Conservation (phyloP, 495 filamentous ascomycete species). For the Neurospora sp. region DNA sequence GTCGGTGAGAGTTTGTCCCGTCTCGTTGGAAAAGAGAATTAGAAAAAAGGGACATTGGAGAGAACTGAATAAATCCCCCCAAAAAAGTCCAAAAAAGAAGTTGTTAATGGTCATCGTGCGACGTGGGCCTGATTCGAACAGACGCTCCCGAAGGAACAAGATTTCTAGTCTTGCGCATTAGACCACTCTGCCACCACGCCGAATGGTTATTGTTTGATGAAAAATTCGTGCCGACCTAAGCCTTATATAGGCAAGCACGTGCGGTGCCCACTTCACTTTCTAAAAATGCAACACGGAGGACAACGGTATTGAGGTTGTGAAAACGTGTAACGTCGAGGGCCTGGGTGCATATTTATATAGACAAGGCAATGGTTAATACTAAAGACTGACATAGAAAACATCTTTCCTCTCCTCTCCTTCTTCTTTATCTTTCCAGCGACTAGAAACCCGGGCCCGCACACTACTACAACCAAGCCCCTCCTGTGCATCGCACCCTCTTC, state of each 20-base stretch:
- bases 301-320: background rate
- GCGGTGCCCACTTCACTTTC: background rate
- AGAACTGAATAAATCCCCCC: too few species aligned
- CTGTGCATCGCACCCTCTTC: background rate
- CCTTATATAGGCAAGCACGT: background rate
- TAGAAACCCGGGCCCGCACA: background rate
- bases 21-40: background rate
- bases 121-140: background rate
- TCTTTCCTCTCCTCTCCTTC: background rate
- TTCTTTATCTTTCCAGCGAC: background rate
- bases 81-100: background rate
- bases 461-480: background rate
- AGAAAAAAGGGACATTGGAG: background rate
- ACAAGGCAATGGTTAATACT: background rate
- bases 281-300: background rate
- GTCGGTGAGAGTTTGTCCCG: background rate
- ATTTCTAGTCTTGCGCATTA: background rate
- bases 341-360: background rate
- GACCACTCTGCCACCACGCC: background rate
- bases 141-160: background rate
- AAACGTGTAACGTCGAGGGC: background rate
- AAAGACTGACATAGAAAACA: background rate
- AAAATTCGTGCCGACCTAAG: fast-evolving
- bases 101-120: background rate
- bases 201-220: background rate